Base-by-base conservation (phyloP, 2,329 filamentous ascomycete species). In the Curvularia sp. region DNA sequence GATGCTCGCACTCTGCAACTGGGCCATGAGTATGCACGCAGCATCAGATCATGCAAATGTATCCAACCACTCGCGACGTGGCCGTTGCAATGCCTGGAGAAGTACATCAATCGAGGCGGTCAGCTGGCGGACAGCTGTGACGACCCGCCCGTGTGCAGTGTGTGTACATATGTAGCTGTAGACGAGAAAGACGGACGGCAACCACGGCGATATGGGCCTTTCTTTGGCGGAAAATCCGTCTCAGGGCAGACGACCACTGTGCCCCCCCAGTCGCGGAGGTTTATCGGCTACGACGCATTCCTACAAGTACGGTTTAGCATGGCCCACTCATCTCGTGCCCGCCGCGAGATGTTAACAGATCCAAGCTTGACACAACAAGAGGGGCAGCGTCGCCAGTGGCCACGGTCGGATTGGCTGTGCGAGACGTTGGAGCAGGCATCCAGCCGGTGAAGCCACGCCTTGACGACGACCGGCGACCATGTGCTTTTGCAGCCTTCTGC, bases 1-100 rank as follows among this genome's bases (percentile, higher is more conserved):
- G 66, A 64, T 64, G 49, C 63, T 63, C 68, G 68, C 59, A 60
- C 49, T 50, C 61, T 67, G 65, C 65, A 63, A 58, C 67, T 52
- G 59, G 58, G n/a, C n/a, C n/a, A 69, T 67, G 67, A 65, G n/a
- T 66, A 74, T 76, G 72, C 72, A 72, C 68, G 60, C 67, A 67
- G 68, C 68, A 66, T 69, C 70, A 71, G 67, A 74, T 72, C 66
- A 72, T 68, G 65, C 63, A 50, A 25, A 53, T 42, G 45, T 49
- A 51, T 41, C 56, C 61, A 55, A 56, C 64, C 61, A 60, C 48
- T 60, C 59, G 61, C 60, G 57, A 59, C 50, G 54, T 55, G 57
- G 57, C 59, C 50, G 59, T 67, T 67, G 66, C 63, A 61, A 60
- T 62, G 65, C 60, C 56, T 64, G 56, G 53, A 49, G 55, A 27